These are phyloP conservation scores for Populus deltoides DNA, from an alignment of 345 rosid genomes.

Conservation along the genomic window DNA sequence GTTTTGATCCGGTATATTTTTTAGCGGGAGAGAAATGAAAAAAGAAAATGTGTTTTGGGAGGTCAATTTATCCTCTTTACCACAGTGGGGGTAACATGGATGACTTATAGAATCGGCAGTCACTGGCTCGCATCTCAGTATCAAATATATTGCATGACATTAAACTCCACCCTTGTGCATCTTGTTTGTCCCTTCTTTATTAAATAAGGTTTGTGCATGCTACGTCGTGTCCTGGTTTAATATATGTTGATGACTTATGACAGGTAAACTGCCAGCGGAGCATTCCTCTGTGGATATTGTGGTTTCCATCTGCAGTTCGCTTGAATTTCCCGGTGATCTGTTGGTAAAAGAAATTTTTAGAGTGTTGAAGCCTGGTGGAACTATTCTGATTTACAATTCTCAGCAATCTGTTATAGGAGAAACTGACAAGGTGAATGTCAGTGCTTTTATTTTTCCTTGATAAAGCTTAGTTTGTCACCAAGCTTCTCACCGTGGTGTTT, in stretches of 20 bases:
- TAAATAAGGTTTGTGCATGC: neutral
- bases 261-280: slow-evolving; percentile 67
- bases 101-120: neutral
- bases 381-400: slow-evolving; percentile 39
- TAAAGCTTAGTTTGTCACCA: slow-evolving; percentile 1
- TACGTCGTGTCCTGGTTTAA: neutral
- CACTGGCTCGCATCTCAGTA: neutral
- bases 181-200: neutral
- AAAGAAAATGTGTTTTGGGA: no score
- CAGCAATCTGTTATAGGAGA: slow-evolving; percentile 35
- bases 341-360: slow-evolving; percentile 55
- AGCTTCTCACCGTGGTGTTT: slow-evolving; percentile 9
- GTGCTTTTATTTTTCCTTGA: neutral
- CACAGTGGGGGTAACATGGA: neutral
- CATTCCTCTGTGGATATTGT: slow-evolving; percentile 55
- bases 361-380: slow-evolving; percentile 72
- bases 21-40: no score
- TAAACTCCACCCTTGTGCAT: neutral
- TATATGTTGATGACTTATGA: slow-evolving; percentile 14
- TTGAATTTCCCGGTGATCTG: slow-evolving; percentile 52
- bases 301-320: slow-evolving; percentile 43
- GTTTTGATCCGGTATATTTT: neutral
- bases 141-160: neutral
- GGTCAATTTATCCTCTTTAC: no score
- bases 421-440: slow-evolving; percentile 38